These are phyloP conservation scores for Yarrowia bubula DNA, from an alignment of 805 yeast genomes.

Conservation along the genomic window DNA sequence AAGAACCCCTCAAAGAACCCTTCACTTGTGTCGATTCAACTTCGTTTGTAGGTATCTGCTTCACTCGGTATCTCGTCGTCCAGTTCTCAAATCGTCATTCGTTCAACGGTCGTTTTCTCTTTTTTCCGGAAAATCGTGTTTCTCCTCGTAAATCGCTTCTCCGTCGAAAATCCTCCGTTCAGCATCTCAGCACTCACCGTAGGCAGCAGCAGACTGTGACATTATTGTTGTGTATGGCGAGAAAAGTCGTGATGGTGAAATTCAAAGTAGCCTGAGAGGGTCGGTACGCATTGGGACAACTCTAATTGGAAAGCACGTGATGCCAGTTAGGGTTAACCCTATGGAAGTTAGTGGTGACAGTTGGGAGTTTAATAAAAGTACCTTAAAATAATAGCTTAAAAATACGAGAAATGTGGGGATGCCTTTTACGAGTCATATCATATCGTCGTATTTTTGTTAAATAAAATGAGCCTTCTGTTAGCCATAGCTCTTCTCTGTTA, in stretches of 20 bases:
- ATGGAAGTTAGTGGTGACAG: background rate
- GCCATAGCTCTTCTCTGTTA: too few species aligned
- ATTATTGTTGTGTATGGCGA: conserved; percentile 33
- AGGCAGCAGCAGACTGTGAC: conserved; percentile 80
- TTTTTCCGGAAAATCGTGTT: too few species aligned
- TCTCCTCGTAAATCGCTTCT: too few species aligned
- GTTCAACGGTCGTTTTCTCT: too few species aligned
- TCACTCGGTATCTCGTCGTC: too few species aligned
- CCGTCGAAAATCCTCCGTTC: background rate
- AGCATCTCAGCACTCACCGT: conserved; percentile 43
- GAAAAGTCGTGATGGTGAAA: conserved; percentile 26
- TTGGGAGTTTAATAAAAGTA: background rate
- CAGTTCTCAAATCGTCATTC: too few species aligned
- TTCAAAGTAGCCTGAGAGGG: conserved; percentile 24
- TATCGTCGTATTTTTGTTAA: background rate
- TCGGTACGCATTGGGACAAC: conserved; percentile 17
- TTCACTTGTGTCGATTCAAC: too few species aligned
- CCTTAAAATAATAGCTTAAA: too few species aligned
- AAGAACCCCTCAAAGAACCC: too few species aligned
- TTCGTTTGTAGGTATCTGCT: too few species aligned
- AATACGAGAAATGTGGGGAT: background rate
- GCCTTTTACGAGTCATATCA: too few species aligned
- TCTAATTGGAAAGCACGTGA: conserved; percentile 14
- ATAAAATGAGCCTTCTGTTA: background rate
- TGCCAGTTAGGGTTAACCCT: conserved; percentile 3